phyloP scores from a whole-genome alignment of 2,329 filamentous ascomycete species.

The Nemania sp. region DNA sequence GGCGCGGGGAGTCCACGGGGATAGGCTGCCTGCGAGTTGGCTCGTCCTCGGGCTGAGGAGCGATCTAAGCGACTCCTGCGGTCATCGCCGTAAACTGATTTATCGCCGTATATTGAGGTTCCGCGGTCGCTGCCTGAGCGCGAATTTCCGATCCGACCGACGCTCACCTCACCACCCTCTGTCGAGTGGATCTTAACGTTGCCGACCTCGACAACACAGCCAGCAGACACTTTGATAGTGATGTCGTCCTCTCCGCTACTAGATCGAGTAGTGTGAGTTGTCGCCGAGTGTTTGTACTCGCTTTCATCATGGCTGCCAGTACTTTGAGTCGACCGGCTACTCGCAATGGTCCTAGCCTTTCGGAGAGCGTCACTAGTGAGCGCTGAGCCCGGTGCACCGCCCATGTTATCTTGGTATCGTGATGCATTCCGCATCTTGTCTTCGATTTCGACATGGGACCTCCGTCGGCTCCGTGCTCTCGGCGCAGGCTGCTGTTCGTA shows the following conservation, averaged over 20 bases:
- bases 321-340: slow-evolving; percentile 62
- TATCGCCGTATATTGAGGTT: slow-evolving; percentile 53
- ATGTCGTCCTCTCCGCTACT: slow-evolving; percentile 60
- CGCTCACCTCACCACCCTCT: slow-evolving; percentile 64
- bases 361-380: slow-evolving; percentile 62
- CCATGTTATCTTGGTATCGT: slow-evolving; percentile 59
- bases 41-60: slow-evolving; percentile 49
- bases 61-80: slow-evolving; percentile 48
- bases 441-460: slow-evolving; percentile 46
- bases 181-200: slow-evolving; percentile 62
- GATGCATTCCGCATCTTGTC: slow-evolving; percentile 51
- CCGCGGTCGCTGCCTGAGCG: slow-evolving; percentile 56
- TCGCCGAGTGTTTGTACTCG: slow-evolving; percentile 64
- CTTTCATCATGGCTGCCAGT: slow-evolving; percentile 66
- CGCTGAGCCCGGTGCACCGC: slow-evolving; percentile 48
- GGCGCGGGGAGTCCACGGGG: slow-evolving; percentile 36
- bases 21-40: slow-evolving; percentile 56
- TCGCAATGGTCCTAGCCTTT: slow-evolving; percentile 53
- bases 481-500: slow-evolving; percentile 34
- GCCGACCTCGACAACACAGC: slow-evolving; percentile 59
- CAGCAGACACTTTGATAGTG: slow-evolving; percentile 63
- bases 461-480: slow-evolving; percentile 41
- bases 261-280: slow-evolving; percentile 63
- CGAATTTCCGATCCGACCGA: slow-evolving; percentile 45
- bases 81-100: slow-evolving; percentile 56